Percentiles rank a stretch among this genome's conserved stretches.
Evolutionary conservation across 2,329 filamentous ascomycete species (phyloP).

Genomic region (Trichoderma pleuroti): DNA sequence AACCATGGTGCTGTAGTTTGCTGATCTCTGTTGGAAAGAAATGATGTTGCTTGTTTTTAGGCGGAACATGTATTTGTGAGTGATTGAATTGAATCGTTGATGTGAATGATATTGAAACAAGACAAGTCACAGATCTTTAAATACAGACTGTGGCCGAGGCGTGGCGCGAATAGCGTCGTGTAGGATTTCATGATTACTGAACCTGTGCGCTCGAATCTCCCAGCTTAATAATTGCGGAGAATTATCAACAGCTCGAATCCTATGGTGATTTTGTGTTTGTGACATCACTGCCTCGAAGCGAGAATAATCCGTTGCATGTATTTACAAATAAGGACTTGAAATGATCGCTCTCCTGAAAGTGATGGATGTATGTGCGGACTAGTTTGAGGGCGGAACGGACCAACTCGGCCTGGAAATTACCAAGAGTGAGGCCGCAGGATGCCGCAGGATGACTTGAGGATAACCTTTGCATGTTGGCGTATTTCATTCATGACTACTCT

Average conservation of each 20-base stretch:
- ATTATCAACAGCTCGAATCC: not conserved
- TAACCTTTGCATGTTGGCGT: not conserved
- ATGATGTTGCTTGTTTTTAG: not conserved
- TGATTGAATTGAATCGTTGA: not conserved
- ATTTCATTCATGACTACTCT: not conserved
- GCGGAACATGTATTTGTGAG: not conserved
- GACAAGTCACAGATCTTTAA: not conserved
- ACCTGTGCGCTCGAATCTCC: not conserved
- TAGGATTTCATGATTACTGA: not conserved
- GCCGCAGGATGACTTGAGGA: not conserved
- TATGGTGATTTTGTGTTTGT: not conserved
- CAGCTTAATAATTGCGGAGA: not conserved
- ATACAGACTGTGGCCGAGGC: not conserved
- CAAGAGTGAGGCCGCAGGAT: not conserved
- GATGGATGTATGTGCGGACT: not conserved
- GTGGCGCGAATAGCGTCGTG: not conserved
- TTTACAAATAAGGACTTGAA: not conserved
- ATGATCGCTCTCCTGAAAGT: not conserved
- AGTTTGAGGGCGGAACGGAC: not conserved
- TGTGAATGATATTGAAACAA: not conserved
- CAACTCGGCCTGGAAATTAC: not conserved
- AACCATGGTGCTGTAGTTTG: not conserved
- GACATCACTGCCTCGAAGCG: not conserved
- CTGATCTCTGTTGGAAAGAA: not conserved
- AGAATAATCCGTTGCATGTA: not conserved